Conservation (phyloP, 2,329 filamentous ascomycete genomes). For the Trichoderma sp. region DNA sequence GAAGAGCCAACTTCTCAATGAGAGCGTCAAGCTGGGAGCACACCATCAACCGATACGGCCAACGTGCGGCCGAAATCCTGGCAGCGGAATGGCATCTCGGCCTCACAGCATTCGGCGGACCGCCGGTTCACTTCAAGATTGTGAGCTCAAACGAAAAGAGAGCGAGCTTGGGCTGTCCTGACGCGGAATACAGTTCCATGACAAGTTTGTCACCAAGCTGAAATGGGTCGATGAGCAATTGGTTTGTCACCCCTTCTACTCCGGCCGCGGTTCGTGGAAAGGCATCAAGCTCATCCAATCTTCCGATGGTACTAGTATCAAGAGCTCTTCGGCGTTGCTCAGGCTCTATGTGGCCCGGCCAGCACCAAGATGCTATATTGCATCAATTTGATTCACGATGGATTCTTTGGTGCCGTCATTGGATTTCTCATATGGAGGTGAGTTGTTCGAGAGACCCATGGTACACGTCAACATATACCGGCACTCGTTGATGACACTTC, state of each 20-base stretch:
- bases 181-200: slow-evolving; percentile 49
- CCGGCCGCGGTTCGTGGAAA: too few species aligned
- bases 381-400: slow-evolving; percentile 65
- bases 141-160: slow-evolving; percentile 33
- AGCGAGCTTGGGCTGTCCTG: background rate
- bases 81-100: slow-evolving; percentile 53
- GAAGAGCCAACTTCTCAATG: background rate
- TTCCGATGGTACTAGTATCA: slow-evolving; percentile 58
- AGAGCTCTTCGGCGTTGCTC: slow-evolving; percentile 70
- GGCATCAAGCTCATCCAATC: background rate
- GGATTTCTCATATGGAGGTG: slow-evolving; percentile 67
- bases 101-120: slow-evolving; percentile 67
- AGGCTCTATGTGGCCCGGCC: slow-evolving; percentile 67
- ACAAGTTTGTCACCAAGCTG: slow-evolving; percentile 61
- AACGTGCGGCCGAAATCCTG: slow-evolving; percentile 40
- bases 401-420: slow-evolving; percentile 59
- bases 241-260: slow-evolving; percentile 41
- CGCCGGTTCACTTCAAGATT: slow-evolving; percentile 71
- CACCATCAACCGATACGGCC: background rate
- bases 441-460: slow-evolving; percentile 17
- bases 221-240: slow-evolving; percentile 71
- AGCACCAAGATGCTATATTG: slow-evolving; percentile 74
- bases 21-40: background rate
- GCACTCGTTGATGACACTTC: background rate
- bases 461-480: too few species aligned